Evolutionary conservation across 176 grass and related monocot species (phyloP), one percentile per base, ranked within the genome.

Genomic region (Ampelocalamus luodianensis): DNA sequence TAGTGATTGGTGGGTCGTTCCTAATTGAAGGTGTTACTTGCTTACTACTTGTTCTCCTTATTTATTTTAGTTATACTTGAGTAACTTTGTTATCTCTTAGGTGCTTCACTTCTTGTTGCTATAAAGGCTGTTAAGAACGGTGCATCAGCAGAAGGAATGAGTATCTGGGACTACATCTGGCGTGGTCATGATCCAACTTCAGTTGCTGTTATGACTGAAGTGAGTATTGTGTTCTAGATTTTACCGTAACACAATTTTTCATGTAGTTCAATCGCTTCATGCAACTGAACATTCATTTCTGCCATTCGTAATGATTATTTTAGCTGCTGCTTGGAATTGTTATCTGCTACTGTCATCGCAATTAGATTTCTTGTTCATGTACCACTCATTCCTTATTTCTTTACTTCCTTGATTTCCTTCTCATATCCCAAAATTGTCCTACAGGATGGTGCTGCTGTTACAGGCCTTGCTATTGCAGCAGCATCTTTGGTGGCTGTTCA

Each of bases 161-260:
- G 87, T 72, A 58, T 99, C 49, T 88, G 88, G 90, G 97, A 99
- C 64, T 99, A 99, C 87, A 88, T 99, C 23, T 99, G 97, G 97
- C 90, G 90, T 61, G 97, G 93, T 74, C 93, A 99, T 89, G 93
- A 99, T 88, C 97, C 93, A 85, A 99, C 97, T 85, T 99, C 97
- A 64, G 97, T 99, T 88, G 97, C 92, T 83, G 97, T 99, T 70
- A 99, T 99, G 97, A 85, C 90, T 23, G 97, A 99, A 91, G 93
- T 96, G 26, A 91, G 87, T 71, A 72, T 75, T 82, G n/a, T 39
- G 72, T 79, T 83, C 9, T 65, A 69, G 38, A 72, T 46, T 77
- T 46, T 77, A 72, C 27, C 29, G 54, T 34, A 77, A 27, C 39
- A 65, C 2, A 36, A 79, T 62, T 29, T 29, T 42, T 68, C 16